Base-by-base conservation (phyloP, 1,284 basidiomycete species). In the Ganoderma boninense region DNA sequence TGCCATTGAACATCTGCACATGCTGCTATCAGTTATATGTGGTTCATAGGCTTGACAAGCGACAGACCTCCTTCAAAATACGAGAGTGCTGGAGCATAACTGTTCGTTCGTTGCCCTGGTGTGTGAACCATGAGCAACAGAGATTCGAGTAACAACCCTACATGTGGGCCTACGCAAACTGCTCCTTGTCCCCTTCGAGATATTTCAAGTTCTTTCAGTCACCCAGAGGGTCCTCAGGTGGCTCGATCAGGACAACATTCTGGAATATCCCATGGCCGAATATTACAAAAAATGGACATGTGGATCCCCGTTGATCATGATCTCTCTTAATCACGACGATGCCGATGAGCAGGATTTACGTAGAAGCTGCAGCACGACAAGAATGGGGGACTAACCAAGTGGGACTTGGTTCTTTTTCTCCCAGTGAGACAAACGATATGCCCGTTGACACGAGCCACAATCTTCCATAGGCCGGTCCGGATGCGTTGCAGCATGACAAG, bases 231-330 rank as follows among this genome's bases (percentile, higher is more conserved):
- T 72, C 74, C 6, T 78, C 72, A 10, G 63, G 74, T 0, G 84
- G 84, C 46, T 86, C 81, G 14, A 87, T 73, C 11, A 86, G 71
- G 18, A 87, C 79, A 0, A 85, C 86, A 18, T 79, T 80, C 64
- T 85, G 82, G 72, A 84, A 82, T n/a, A 80, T 75, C 8, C 83
- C 83, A 1, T 82, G 75, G 0, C 86, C 86, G 70, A 87, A 80
- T 76, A 84, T 79, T 20, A 82, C 10, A 77, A 76, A 63, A 74
- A 60, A 26, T 74, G 69, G 20, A 87, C 75, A 56, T 77, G 66
- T 5, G 83, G 77, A 71, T 84, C 76, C 49, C 79, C 78, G 42
- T 78, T 79, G 54, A 85, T 73, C 1, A 85, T 83, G 11, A 71
- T 79, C 77, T 86, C 85, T 84, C 18, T 32, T 20, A 35, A 35